Evolutionary conservation across 441 rosid genomes (phyloP), one percentile per base, ranked within the genome.

Genomic region (Arabidopsis hybrid): DNA sequence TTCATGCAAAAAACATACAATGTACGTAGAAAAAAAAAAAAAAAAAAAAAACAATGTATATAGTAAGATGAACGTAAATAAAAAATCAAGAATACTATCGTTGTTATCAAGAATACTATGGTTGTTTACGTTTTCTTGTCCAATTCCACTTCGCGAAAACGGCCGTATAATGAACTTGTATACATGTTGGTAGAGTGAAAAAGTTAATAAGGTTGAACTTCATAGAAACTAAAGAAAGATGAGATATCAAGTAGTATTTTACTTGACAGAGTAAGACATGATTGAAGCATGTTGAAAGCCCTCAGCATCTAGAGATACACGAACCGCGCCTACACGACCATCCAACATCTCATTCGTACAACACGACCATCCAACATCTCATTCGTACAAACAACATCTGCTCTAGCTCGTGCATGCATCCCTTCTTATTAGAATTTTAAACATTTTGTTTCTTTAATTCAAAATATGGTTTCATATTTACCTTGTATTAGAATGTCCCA

Each of bases 281-380:
- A 95, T 95, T 13, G 97, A 89, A 76, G 92, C 99, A 83, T 94
- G 83, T 46, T 88, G 86, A 85, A 92, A 94, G 73, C 97, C 96
- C 79, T 88, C 89, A 49, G 89, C 86, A 85, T 94, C 99, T 57
- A 90, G 92, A 71, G 97, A 96, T 62, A 85, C 80, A 46, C 97
- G 89, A 57, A 94, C 81, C 36, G 99, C 96, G 42, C 91, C 95
- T 1, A n/a, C n/a, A n/a, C n/a, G n/a, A n/a, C n/a, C n/a, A n/a
- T n/a, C n/a, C n/a, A n/a, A n/a, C n/a, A n/a, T n/a, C n/a, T n/a
- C n/a, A n/a, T n/a, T n/a, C n/a, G n/a, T n/a, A n/a, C n/a, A n/a
- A 92, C 90, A 29, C 97, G 97, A 40, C 97, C 99, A 81, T 95
- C 99, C 93, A 95, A 86, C 99, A 95, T 95, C 77, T 95, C 99